Conservation (phyloP, 805 yeast genomes). For the Schwanniomyces polymorphus region DNA sequence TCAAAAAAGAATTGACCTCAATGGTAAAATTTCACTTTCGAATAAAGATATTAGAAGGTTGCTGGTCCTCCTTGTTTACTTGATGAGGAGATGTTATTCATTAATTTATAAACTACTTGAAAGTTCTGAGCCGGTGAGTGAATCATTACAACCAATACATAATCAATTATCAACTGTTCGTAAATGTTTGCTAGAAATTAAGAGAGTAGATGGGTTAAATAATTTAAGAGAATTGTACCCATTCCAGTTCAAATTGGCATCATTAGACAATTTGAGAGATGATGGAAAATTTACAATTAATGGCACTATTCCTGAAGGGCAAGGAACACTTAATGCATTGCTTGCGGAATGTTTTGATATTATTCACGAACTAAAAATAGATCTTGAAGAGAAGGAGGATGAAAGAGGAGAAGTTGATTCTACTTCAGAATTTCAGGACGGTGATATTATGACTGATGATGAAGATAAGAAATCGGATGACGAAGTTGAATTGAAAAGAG, state of each 20-base stretch:
- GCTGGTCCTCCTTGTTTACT: constrained; percentile 60
- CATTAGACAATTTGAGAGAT: constrained; percentile 78
- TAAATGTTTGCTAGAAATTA: constrained; percentile 84
- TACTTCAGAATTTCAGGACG: constrained; percentile 5
- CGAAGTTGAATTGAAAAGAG: constrained; percentile 45
- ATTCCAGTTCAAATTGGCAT: constrained; percentile 89
- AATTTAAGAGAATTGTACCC: constrained; percentile 91
- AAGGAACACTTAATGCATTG: constrained; percentile 88
- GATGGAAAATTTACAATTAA: constrained; percentile 93
- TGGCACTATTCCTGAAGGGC: constrained; percentile 95
- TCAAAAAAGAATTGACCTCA: constrained; percentile 55
- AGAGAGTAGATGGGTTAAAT: constrained; percentile 88
- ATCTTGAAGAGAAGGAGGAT: constrained; percentile 64
- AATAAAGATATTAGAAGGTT: constrained; percentile 25
- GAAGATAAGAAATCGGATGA: constrained; percentile 39
- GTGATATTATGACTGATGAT: constrained; percentile 21
- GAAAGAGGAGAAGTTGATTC: constrained; percentile 16
- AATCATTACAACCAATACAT: constrained; percentile 88
- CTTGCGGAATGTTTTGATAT: constrained; percentile 94
- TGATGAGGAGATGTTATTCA: constrained; percentile 88
- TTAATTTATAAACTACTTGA: constrained; percentile 85
- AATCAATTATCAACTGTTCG: constrained; percentile 92
- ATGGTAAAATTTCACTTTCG: constrained; percentile 9
- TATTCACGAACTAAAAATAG: constrained; percentile 84
- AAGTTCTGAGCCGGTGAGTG: constrained; percentile 93